Base-by-base conservation (phyloP, 208 protist species). In the Wallacemonas sp. region DNA sequence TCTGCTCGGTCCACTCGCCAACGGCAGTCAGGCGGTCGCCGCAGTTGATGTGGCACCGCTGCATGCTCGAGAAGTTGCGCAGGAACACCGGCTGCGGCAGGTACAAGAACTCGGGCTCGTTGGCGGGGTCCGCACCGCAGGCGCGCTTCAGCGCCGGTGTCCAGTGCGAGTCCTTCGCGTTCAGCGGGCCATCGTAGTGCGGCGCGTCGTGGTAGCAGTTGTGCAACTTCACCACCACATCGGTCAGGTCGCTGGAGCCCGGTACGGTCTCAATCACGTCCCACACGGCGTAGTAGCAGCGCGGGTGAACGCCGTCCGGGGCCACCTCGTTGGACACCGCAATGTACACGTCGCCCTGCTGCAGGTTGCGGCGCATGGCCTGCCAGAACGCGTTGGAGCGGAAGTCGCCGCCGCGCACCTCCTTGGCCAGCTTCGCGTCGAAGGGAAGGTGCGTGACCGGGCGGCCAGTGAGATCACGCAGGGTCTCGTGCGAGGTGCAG, bases 31-130 rank as follows among this genome's bases (percentile, higher is more conserved):
- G 65, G 11, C 87, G 87, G 64, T 92, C 86, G 66, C 90, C 90
- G 68, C 87, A 95, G 76, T 92, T 92, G 63, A 93, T 93, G 74
- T 94, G 79, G 67, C 84, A 91, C 54, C 75, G 77, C 78, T 90
- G 81, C 63, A 94, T 70, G 71, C 81, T 92, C 7, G 81, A 81
- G 68, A 91, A 94, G 81, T 91, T 91, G 18, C 85, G 77, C 41
- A 94, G 61, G 59, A 94, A 92, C 36, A 75, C 79, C 1, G 83
- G 88, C 16, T 92, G 72, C 2, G 88, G 88, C 50, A 94, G 41
- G 75, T 84, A 94, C 5, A 94, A 63, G n/a, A 79, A 61, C 45
- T 91, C 82, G n/a, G 61, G 12, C 61, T 81, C 70, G 23, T 61
- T 61, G 14, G 71, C 68, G 1, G 76, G 59, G 61, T 85, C 70